These are phyloP conservation scores for Globisporangium abappressorium DNA, from an alignment of 352 stramenopile genomes.

Conservation along the genomic window DNA sequence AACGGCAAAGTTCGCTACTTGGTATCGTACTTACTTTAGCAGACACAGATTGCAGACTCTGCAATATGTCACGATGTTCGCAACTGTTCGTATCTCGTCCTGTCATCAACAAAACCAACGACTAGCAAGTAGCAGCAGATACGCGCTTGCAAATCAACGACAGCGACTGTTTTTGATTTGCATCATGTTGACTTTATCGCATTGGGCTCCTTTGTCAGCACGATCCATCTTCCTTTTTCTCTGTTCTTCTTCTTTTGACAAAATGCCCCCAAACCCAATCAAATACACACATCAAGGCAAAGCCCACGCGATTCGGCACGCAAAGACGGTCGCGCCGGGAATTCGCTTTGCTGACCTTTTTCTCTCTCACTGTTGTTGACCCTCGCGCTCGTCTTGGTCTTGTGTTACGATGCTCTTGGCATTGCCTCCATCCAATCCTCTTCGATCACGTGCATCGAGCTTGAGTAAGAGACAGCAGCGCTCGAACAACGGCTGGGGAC, in stretches of 20 bases:
- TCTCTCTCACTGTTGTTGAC: not conserved
- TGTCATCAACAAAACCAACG: not conserved
- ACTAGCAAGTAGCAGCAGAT: not conserved
- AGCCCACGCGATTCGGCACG: not conserved
- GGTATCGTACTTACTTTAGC: not conserved
- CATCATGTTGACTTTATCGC: conserved; percentile 3
- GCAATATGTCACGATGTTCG: not conserved
- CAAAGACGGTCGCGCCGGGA: not conserved
- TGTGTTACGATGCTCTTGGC: not conserved
- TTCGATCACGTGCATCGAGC: not conserved
- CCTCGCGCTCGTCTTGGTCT: not conserved
- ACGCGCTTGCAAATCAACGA: not conserved
- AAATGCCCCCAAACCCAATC: conserved; percentile 1
- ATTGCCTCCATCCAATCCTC: not conserved
- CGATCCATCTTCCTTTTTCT: not conserved
- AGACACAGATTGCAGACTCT: no score
- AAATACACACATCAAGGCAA: conserved; percentile 1
- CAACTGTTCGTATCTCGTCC: conserved; percentile 2
- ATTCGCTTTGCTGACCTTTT: not conserved
- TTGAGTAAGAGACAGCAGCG: not conserved
- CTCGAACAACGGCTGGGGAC: not conserved
- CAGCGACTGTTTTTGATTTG: not conserved
- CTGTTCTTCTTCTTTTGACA: not conserved
- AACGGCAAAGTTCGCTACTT: not conserved
- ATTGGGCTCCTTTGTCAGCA: not conserved